Conservation (phyloP, 768 basidiomycete species). For the Calvatia gigantea region DNA sequence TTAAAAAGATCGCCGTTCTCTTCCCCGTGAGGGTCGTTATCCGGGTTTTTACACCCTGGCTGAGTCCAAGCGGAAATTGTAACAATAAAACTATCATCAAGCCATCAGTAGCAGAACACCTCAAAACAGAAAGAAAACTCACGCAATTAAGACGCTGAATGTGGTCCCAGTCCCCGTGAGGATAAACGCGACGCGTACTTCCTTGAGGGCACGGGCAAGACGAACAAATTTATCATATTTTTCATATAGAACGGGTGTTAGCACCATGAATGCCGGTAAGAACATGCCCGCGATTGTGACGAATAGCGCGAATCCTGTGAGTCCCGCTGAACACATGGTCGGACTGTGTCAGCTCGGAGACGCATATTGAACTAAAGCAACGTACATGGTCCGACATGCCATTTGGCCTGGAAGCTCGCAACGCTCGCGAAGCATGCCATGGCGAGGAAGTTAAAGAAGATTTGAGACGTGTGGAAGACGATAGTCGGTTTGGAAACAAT, state of each 20-base stretch:
- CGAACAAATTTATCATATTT: constrained; percentile 80
- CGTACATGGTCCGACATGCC: constrained; percentile 83
- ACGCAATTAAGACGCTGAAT: constrained; percentile 75
- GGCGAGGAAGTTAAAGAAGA: constrained; percentile 91
- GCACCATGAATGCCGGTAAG: constrained; percentile 68
- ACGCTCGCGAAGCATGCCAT: constrained; percentile 91
- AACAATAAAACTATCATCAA: constrained; percentile 53
- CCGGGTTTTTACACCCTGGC: constrained; percentile 82
- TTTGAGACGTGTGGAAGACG: constrained; percentile 71
- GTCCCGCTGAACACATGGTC: constrained; percentile 57
- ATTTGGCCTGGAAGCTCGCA: constrained; percentile 85
- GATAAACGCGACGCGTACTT: constrained; percentile 82
- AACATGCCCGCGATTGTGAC: constrained; percentile 69
- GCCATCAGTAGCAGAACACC: constrained; percentile 1
- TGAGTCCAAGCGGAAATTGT: constrained; percentile 88
- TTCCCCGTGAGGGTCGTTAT: constrained; percentile 75
- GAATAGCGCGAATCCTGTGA: constrained; percentile 84
- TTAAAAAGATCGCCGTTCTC: constrained; percentile 61
- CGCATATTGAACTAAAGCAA: constrained; percentile 18
- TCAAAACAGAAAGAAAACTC: constrained; percentile 30
- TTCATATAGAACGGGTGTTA: constrained; percentile 77
- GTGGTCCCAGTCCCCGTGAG: constrained; percentile 67
- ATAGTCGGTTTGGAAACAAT: constrained; percentile 84
- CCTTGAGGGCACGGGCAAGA: constrained; percentile 77
- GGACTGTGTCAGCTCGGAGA: constrained; percentile 14